Evolutionary conservation across 148 eudicot genomes (phyloP).

Genomic region (Silene conica): DNA sequence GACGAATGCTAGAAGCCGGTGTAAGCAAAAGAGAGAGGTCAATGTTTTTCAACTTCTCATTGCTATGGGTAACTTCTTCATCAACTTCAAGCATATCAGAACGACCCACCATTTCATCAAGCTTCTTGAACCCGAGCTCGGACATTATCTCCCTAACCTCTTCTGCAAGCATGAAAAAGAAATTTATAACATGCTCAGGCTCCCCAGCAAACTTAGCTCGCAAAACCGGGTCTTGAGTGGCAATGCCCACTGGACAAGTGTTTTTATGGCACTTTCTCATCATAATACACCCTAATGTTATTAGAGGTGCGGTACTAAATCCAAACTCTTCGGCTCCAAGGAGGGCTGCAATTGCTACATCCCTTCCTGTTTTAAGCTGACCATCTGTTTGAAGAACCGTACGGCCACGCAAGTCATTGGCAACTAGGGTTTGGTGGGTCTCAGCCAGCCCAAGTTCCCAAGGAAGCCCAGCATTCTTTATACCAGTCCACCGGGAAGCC

Average conservation of each 20-base stretch:
- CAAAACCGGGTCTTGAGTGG: constrained; percentile 97
- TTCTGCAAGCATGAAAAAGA: constrained; percentile 98
- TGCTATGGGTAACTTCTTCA: constrained; percentile 55
- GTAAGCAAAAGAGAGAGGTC: constrained; percentile 85
- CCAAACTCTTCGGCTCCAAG: constrained; percentile 99
- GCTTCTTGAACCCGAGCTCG: constrained; percentile 66
- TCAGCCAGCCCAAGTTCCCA: constrained; percentile 99
- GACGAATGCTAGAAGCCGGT: constrained; percentile 88
- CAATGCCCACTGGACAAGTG: constrained; percentile 98
- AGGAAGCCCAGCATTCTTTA: constrained; percentile 97
- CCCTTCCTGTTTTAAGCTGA: constrained; percentile 94
- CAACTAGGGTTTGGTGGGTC: constrained; percentile 97
- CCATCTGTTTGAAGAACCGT: constrained; percentile 92
- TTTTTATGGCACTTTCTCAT: constrained; percentile 98
- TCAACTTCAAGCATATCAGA: constrained; percentile 96
- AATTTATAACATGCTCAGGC: constrained; percentile 97
- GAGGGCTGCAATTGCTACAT: constrained; percentile 96
- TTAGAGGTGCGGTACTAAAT: constrained; percentile 97
- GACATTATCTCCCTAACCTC: constrained; percentile 98
- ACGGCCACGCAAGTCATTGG: constrained; percentile 96
- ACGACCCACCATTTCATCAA: constrained; percentile 93
- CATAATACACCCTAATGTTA: constrained; percentile 97
- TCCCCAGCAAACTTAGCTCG: constrained; percentile 95
- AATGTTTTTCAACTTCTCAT: constrained; percentile 87
- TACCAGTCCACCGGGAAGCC: constrained; percentile 98